phyloP scores from a whole-genome alignment of 768 basidiomycete genomes.

The Hygrophorus russula region DNA sequence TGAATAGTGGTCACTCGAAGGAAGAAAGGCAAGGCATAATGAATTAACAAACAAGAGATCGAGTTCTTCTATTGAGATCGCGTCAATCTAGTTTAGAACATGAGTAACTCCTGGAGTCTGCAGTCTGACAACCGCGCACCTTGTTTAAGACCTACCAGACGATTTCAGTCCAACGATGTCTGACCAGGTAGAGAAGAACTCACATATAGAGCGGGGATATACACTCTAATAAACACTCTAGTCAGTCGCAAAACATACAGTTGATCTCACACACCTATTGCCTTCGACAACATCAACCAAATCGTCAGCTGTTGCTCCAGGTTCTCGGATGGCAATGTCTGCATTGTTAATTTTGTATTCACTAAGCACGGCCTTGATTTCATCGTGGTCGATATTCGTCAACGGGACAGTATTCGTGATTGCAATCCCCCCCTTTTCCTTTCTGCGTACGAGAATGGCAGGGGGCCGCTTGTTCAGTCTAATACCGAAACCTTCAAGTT shows the following conservation, averaged over 20 bases:
- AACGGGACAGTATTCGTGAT: slow-evolving; percentile 96
- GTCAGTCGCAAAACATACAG: not conserved
- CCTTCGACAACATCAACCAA: slow-evolving; percentile 96
- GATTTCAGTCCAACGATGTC: slow-evolving; percentile 1
- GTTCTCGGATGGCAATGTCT: slow-evolving; percentile 88
- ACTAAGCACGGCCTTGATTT: slow-evolving; percentile 88
- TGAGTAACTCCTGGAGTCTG: slow-evolving; percentile 5
- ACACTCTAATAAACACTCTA: slow-evolving; percentile 45
- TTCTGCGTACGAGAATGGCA: slow-evolving; percentile 69
- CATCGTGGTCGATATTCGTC: slow-evolving; percentile 90
- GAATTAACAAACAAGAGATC: slow-evolving; percentile 59
- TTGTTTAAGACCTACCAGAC: slow-evolving; percentile 65
- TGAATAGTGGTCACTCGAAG: slow-evolving; percentile 13
- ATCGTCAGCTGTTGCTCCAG: slow-evolving; percentile 88
- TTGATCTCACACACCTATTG: slow-evolving; percentile 48
- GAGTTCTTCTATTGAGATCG: slow-evolving; percentile 95
- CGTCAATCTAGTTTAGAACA: slow-evolving; percentile 62
- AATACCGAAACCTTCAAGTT: slow-evolving; percentile 98
- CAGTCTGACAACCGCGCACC: slow-evolving; percentile 25
- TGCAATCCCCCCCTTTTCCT: slow-evolving; percentile 87
- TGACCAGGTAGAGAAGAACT: slow-evolving; percentile 15
- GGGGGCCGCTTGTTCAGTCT: slow-evolving; percentile 93
- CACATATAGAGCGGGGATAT: slow-evolving; percentile 88
- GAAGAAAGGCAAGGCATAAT: not conserved
- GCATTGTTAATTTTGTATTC: slow-evolving; percentile 88